Conservation (phyloP, 148 eudicot genomes). For the Vaccinium vitisidaea region DNA sequence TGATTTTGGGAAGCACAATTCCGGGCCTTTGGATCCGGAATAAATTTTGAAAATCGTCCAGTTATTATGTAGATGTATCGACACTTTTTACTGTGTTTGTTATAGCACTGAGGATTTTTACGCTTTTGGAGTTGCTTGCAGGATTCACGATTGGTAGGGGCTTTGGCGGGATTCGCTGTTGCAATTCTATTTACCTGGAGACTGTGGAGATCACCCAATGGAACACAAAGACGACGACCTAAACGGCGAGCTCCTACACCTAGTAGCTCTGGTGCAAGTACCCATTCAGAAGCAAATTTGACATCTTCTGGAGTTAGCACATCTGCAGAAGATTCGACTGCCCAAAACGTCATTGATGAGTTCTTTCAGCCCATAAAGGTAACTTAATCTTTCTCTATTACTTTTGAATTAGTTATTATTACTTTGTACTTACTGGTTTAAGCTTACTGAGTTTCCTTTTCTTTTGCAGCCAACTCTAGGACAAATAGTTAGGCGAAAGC, state of each 20-base stretch:
- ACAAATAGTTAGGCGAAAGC: slow-evolving; percentile 82
- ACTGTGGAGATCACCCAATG: slow-evolving; percentile 53
- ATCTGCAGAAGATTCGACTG: slow-evolving; percentile 54
- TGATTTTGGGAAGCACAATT: neutral
- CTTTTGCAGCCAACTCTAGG: slow-evolving; percentile 74
- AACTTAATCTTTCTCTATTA: neutral
- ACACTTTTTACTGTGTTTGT: neutral
- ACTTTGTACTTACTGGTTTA: slow-evolving; percentile 6
- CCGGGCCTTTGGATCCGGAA: neutral
- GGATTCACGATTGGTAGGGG: slow-evolving; percentile 71
- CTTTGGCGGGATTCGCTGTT: slow-evolving; percentile 80
- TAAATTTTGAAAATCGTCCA: neutral
- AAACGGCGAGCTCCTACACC: slow-evolving; percentile 56
- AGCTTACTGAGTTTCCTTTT: neutral
- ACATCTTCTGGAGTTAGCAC: slow-evolving; percentile 32
- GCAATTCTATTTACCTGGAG: slow-evolving; percentile 84
- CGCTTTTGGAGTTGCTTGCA: slow-evolving; percentile 16
- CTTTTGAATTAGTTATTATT: slow-evolving; percentile 31
- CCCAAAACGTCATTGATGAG: slow-evolving; percentile 69
- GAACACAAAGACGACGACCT: slow-evolving; percentile 68
- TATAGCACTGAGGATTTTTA: neutral
- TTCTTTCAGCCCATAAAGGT: slow-evolving; percentile 80
- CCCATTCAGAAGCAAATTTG: slow-evolving; percentile 35
- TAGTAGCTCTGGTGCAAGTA: slow-evolving; percentile 46
- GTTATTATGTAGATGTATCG: neutral